phyloP scores from a whole-genome alignment of 441 rosid genomes.

The Pelargonium citronellum region DNA sequence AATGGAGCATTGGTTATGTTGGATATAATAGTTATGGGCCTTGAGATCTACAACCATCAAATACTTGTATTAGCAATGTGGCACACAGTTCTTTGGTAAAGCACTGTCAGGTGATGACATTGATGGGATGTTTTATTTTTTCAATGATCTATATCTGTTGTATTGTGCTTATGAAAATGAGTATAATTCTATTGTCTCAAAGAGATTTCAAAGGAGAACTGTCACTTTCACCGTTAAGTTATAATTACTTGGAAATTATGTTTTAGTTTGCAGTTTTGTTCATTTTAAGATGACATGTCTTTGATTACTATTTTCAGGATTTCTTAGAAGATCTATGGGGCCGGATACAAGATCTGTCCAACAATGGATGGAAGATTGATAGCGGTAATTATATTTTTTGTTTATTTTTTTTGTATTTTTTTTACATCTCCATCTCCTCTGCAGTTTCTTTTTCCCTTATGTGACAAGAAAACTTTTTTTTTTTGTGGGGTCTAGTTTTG shows the following conservation, averaged over 20 bases:
- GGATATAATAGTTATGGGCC: not conserved
- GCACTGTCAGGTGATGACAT: not conserved
- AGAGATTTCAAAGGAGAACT: not conserved
- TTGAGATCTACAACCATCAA: not conserved
- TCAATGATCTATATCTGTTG: not conserved
- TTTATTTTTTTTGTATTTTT: constrained; percentile 2
- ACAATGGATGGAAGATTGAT: constrained; percentile 86
- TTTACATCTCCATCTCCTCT: not conserved
- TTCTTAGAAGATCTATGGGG: constrained; percentile 93
- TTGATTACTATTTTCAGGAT: constrained; percentile 46
- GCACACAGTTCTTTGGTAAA: not conserved
- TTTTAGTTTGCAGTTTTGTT: not conserved
- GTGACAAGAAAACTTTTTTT: not conserved
- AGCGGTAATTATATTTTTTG: constrained; percentile 52
- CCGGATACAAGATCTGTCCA: constrained; percentile 64
- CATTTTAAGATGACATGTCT: not conserved
- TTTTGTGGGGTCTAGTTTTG: not conserved
- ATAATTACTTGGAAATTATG: not conserved
- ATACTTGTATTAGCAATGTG: not conserved
- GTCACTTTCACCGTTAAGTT: not conserved
- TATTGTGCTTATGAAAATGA: constrained; percentile 2
- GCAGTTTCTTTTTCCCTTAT: constrained; percentile 6
- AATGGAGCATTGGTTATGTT: not conserved
- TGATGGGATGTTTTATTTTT: not conserved
- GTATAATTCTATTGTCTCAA: not conserved